Conservation (phyloP, 169 alveolate species). For the Cryptosporidium sp. region DNA sequence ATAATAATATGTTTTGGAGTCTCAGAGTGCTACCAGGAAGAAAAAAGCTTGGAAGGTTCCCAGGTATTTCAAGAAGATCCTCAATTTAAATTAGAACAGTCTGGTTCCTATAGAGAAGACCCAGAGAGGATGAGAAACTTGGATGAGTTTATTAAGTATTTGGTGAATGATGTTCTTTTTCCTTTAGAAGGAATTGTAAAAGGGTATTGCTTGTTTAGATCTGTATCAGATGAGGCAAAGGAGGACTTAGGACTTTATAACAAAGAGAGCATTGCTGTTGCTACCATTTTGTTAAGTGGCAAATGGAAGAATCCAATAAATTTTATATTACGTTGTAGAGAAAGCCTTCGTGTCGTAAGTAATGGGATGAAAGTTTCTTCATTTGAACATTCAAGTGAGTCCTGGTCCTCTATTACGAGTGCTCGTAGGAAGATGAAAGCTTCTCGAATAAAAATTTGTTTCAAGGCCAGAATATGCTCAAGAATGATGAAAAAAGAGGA, state of each 20-base stretch:
- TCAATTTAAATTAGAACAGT: background rate
- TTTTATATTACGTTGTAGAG: conserved; percentile 25
- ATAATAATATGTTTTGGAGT: background rate
- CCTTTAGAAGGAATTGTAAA: conserved; percentile 51
- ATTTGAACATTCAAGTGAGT: background rate
- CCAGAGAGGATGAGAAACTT: conserved; percentile 12
- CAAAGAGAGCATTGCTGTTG: conserved; percentile 30
- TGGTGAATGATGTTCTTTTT: conserved; percentile 45
- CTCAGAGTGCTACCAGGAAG: background rate
- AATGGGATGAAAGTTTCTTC: conserved; percentile 15
- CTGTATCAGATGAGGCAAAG: conserved; percentile 17
- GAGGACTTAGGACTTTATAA: background rate
- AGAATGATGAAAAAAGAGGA: conserved; percentile 26
- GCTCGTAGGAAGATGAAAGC: background rate
- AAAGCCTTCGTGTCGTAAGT: conserved; percentile 25
- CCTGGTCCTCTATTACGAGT: conserved; percentile 8
- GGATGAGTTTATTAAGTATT: conserved; percentile 27
- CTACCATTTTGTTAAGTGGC: conserved; percentile 31
- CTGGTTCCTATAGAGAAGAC: background rate
- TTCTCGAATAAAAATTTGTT: conserved; percentile 38
- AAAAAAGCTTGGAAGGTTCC: conserved; percentile 4
- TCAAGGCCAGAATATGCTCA: conserved; percentile 24
- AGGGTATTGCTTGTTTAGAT: conserved; percentile 57
- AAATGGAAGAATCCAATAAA: conserved; percentile 52
- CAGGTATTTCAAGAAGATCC: background rate